Evolutionary conservation across 2,329 filamentous ascomycete species (phyloP), one percentile per base, ranked within the genome.

Genomic region (Lasiodiplodia hormozganensis): DNA sequence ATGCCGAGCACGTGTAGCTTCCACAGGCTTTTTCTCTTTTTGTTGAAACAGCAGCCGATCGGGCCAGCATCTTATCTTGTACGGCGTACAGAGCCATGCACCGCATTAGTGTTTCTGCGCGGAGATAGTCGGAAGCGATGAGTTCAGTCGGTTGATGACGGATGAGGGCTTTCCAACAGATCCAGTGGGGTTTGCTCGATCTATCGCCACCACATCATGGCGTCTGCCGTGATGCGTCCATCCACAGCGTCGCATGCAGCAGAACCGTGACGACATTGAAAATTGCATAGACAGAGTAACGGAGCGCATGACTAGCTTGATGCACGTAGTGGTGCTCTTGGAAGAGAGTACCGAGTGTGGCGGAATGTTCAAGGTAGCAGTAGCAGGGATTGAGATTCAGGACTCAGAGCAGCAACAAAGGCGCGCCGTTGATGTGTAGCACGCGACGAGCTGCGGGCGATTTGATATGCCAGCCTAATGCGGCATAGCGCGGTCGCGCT

Each of bases 201-300:
- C 36, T 36, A 34, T 51, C 31, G 28, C 31, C 43, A 36, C 47
- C 28, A 11, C n/a, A 28, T 11, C 43, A 16, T 23, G 60, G 58
- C 4, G 43, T 31, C 47, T 25, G 25, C 3, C 16, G 16, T 51
- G 25, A 62, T 25, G 40, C 25, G 25, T 62, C 25, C 25, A 62
- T 51, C 58, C 36, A 28, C 34, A 47, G 40, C 58, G 58, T 28
- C 43, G 58, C 58, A n/a, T 62, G 57, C 43, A 25, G 51, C 43
- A 7, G n/a, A 12, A 14, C 25, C 38, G 28, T 62, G 25, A 52
- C 18, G 43, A 51, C 43, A 49, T 52, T 2, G 25, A 21, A 21
- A 18, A 7, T 5, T 7, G 8, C 28, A 40, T 23, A 21, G 23
- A 34, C 23, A 18, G 25, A 62, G 23, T 49, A 14, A 47, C 6